A percentile compares a stretch with the other conserved stretches of the same genome.
Evolutionary conservation across 108 stramenopile genomes (phyloP).

Genomic region (Discostella pseudostelligera): DNA sequence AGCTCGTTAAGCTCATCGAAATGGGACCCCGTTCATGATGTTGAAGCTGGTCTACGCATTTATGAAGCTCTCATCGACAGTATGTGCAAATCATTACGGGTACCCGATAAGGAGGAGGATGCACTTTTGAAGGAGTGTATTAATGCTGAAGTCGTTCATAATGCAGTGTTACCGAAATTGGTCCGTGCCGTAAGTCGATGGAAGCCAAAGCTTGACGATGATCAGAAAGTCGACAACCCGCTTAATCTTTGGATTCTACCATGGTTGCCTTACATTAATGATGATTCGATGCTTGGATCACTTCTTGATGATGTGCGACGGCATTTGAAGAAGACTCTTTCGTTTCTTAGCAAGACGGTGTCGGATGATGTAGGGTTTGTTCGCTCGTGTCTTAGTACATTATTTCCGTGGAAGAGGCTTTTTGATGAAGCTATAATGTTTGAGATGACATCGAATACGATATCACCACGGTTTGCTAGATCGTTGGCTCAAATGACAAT

Average conservation of each 20-base stretch:
- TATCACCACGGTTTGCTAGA: slow-evolving; percentile 56
- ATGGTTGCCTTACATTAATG: slow-evolving; percentile 75
- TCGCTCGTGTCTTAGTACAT: slow-evolving; percentile 21
- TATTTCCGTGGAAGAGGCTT: slow-evolving; percentile 65
- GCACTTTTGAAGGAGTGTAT: slow-evolving; percentile 31
- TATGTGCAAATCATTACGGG: slow-evolving; percentile 11
- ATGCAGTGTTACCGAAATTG: slow-evolving; percentile 49
- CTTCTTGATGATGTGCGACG: slow-evolving; percentile 62
- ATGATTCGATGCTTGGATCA: slow-evolving; percentile 48
- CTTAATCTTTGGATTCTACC: slow-evolving; percentile 77
- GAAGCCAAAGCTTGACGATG: slow-evolving; percentile 52
- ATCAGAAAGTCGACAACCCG: slow-evolving; percentile 34
- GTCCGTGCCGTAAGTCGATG: slow-evolving; percentile 47
- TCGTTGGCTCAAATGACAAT: slow-evolving; percentile 36
- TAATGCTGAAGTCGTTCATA: slow-evolving; percentile 37
- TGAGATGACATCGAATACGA: slow-evolving; percentile 48
- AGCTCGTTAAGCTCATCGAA: slow-evolving; percentile 54
- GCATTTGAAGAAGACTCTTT: slow-evolving; percentile 53
- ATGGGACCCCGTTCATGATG: slow-evolving; percentile 65
- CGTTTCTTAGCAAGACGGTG: slow-evolving; percentile 47
- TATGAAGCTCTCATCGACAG: slow-evolving; percentile 58
- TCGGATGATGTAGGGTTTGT: slow-evolving; percentile 47
- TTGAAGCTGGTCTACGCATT: slow-evolving; percentile 48
- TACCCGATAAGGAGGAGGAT: slow-evolving; percentile 17
- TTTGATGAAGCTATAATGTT: slow-evolving; percentile 47